phyloP scores from a whole-genome alignment of 805 yeast genomes.

The Zygosaccharomyces kombuchaensis region DNA sequence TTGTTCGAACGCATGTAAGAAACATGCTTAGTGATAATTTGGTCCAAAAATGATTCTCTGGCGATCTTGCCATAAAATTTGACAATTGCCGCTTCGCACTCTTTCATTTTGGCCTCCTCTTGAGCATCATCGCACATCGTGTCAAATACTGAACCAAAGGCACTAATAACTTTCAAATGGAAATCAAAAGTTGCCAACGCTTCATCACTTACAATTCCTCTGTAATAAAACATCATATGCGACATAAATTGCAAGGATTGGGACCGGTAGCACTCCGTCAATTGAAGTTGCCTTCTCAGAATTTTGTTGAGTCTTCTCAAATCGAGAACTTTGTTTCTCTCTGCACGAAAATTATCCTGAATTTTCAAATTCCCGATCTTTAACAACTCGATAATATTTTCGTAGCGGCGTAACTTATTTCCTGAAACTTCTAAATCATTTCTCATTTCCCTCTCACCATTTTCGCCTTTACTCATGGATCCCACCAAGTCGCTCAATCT shows the following conservation, averaged over 20 bases:
- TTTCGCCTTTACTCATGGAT: conserved; percentile 10
- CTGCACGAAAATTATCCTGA: conserved; percentile 22
- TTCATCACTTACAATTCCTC: conserved; percentile 19
- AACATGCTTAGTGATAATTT: conserved; percentile 22
- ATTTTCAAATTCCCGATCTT: conserved; percentile 19
- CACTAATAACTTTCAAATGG: conserved; percentile 16
- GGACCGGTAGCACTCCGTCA: conserved; percentile 21
- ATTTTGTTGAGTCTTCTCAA: conserved; percentile 18
- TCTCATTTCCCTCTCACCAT: conserved; percentile 8
- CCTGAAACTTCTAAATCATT: conserved; percentile 10
- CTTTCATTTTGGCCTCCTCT: conserved; percentile 7
- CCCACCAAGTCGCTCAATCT: conserved; percentile 11
- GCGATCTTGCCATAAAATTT: conserved; percentile 23
- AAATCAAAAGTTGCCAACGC: conserved; percentile 19
- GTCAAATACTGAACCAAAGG: conserved; percentile 1
- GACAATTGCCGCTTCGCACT: conserved; percentile 9
- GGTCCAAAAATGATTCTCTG: conserved; percentile 20
- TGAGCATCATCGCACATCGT: conserved; percentile 4
- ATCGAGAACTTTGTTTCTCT: conserved; percentile 26
- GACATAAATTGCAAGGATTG: conserved; percentile 30
- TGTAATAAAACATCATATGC: conserved; percentile 26
- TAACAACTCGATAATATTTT: conserved; percentile 13
- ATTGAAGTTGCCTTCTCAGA: conserved; percentile 16
- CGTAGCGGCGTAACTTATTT: conserved; percentile 10
- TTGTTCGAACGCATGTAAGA: conserved; percentile 23